phyloP scores from a whole-genome alignment of 305 asterid species.

The Striga hermonthica region DNA sequence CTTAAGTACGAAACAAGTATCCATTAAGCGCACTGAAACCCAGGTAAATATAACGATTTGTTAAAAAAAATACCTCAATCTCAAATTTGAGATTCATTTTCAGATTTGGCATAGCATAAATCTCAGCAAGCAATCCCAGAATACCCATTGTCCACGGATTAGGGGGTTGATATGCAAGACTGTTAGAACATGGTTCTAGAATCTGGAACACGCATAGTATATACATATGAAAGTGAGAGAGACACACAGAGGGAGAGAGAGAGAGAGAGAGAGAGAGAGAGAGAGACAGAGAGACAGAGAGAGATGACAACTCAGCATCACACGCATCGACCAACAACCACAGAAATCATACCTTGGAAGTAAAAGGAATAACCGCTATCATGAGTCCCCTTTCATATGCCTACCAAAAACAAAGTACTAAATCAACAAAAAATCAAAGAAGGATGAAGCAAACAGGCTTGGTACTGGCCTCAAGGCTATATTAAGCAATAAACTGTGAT shows the following conservation, averaged over 20 bases:
- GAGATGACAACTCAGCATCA: background rate
- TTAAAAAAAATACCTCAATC: constrained; percentile 64
- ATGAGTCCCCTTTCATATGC: constrained; percentile 95
- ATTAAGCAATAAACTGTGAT: constrained; percentile 17
- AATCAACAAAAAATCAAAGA: constrained; percentile 16
- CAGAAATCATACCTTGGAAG: constrained; percentile 71
- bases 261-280: background rate
- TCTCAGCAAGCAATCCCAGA: constrained; percentile 90
- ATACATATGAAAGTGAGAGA: background rate
- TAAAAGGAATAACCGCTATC: constrained; percentile 98
- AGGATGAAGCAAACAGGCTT: constrained; percentile 9
- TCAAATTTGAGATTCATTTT: constrained; percentile 98
- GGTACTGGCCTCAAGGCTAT: constrained; percentile 15
- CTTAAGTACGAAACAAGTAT: constrained; percentile 21
- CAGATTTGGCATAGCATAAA: constrained; percentile 90
- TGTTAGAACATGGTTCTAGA: constrained; percentile 87
- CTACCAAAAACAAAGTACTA: constrained; percentile 44
- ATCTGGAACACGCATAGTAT: constrained; percentile 47
- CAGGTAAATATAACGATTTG: constrained; percentile 12
- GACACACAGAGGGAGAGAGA: background rate
- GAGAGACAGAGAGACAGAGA: no score
- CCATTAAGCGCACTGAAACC: background rate
- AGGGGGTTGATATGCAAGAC: constrained; percentile 96
- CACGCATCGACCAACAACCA: constrained; percentile 22
- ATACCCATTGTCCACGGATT: constrained; percentile 99